Conservation (phyloP, 495 filamentous ascomycete species). For the Jackrogersella minutella region DNA sequence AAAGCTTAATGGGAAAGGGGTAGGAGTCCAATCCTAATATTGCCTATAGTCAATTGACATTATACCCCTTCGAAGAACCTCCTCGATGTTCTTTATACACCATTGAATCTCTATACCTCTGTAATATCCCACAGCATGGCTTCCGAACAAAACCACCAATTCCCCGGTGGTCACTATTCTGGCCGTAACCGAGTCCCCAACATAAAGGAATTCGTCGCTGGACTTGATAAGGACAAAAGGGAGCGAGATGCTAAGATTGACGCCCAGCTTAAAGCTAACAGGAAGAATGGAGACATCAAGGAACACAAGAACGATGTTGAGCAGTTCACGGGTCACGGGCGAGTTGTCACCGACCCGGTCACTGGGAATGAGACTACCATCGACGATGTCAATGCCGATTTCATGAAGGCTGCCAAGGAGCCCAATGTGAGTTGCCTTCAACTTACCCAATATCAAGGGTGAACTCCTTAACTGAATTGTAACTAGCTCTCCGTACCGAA, state of each 20-base stretch:
- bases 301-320: conserved; percentile 52
- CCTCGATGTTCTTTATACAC: not conserved
- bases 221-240: conserved; percentile 79
- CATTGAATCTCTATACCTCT: not conserved
- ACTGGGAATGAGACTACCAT: conserved; percentile 88
- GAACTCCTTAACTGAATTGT: conserved; percentile 1
- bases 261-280: conserved; percentile 52
- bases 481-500: conserved; percentile 83
- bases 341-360: conserved; percentile 83
- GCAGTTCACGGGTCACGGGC: conserved; percentile 57
- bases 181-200: conserved; percentile 82
- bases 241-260: conserved; percentile 75
- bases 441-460: not conserved
- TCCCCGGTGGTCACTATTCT: conserved; percentile 61
- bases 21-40: not conserved
- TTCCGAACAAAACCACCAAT: conserved; percentile 39
- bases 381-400: conserved; percentile 76
- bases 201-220: conserved; percentile 81
- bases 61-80: conserved; percentile 6
- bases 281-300: conserved; percentile 42
- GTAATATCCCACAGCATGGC: conserved; percentile 34
- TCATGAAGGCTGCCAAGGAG: conserved; percentile 74
- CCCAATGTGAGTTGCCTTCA: conserved; percentile 61
- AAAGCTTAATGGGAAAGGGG: not conserved
- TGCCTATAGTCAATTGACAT: not conserved